Conservation (phyloP, 2,329 filamentous ascomycete species). For the Fusarium sp. region DNA sequence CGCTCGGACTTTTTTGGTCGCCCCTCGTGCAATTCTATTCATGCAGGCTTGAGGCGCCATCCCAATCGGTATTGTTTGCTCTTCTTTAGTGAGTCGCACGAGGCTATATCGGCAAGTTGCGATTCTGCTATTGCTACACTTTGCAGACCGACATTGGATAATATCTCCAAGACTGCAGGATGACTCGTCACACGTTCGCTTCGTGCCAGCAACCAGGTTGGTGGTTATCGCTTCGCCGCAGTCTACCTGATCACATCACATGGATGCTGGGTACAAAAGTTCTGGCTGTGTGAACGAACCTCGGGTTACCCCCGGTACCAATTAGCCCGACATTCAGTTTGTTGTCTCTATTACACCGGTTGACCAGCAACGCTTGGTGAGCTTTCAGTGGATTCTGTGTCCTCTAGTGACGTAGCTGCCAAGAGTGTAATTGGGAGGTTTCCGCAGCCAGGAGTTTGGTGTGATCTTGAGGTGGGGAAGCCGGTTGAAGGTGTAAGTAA, state of each 20-base stretch:
- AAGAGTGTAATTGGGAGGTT: neutral
- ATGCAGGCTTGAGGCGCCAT: neutral
- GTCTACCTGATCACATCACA: neutral
- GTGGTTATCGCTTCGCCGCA: neutral
- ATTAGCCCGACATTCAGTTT: neutral
- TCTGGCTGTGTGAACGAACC: neutral
- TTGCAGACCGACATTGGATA: neutral
- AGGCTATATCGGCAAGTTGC: neutral
- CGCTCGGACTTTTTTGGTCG: slow-evolving; percentile 4
- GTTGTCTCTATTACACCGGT: neutral
- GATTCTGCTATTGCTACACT: neutral
- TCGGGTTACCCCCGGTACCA: neutral
- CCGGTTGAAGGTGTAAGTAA: neutral
- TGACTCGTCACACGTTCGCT: neutral
- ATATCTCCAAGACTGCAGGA: neutral
- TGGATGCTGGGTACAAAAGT: neutral
- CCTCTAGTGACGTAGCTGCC: neutral
- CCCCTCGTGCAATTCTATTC: slow-evolving; percentile 6
- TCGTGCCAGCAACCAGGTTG: neutral
- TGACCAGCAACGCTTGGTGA: neutral
- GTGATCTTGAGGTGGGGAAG: neutral
- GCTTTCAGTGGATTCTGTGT: neutral
- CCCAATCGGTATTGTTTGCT: neutral
- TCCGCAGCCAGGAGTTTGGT: neutral
- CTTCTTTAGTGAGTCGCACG: neutral